Conservation (phyloP, 2,329 filamentous ascomycete genomes). For the Xylaria sp. region DNA sequence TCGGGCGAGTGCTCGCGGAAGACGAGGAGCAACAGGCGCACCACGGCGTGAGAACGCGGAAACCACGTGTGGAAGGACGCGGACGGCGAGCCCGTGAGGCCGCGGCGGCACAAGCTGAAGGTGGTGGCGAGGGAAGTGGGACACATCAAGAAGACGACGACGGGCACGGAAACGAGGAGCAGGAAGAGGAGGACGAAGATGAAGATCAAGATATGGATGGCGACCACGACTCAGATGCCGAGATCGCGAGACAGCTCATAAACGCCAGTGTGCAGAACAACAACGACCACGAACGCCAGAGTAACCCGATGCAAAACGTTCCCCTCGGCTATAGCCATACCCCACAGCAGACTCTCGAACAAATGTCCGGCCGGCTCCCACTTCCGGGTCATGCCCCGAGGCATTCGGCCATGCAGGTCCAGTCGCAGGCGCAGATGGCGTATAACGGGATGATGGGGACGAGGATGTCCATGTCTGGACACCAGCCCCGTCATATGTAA, state of each 20-base stretch:
- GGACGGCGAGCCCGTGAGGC: background rate
- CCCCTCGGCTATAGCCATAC: background rate
- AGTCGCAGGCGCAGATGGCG: background rate
- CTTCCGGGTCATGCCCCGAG: slow-evolving; percentile 18
- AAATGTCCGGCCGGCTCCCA: slow-evolving; percentile 17
- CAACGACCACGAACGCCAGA: slow-evolving; percentile 1
- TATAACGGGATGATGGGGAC: slow-evolving; percentile 22
- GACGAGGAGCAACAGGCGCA: slow-evolving; percentile 21
- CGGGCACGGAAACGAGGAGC: background rate
- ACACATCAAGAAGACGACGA: slow-evolving; percentile 4
- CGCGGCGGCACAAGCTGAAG: no score
- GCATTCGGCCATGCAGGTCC: slow-evolving; percentile 14
- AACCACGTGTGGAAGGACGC: slow-evolving; percentile 26
- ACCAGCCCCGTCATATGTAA: slow-evolving; percentile 14
- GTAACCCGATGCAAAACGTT: slow-evolving; percentile 1
- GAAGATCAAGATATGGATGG: slow-evolving; percentile 37
- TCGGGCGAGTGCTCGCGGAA: slow-evolving; percentile 41
- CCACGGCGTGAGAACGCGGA: slow-evolving; percentile 32
- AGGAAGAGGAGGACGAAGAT: background rate
- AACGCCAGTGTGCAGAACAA: slow-evolving; percentile 4
- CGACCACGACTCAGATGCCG: slow-evolving; percentile 35
- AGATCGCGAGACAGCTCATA: slow-evolving; percentile 37
- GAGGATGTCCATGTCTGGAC: slow-evolving; percentile 21
- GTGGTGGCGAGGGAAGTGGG: no score
- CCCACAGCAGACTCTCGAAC: slow-evolving; percentile 17